Evolutionary conservation across 2,329 filamentous ascomycete species (phyloP).

Genomic region (Colletotrichum liaoningense): DNA sequence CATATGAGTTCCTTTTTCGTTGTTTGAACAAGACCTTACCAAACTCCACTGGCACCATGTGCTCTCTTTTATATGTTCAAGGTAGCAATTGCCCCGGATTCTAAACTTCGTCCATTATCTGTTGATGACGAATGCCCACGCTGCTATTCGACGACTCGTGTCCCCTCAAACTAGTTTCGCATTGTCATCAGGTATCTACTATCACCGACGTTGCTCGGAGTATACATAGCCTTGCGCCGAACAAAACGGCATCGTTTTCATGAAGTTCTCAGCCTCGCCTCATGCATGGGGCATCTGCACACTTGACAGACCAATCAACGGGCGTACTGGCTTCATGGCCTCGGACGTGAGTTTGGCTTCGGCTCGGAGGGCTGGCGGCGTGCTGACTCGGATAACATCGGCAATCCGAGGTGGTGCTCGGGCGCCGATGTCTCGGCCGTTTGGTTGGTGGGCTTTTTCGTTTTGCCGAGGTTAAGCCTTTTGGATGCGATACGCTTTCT

Average conservation of each 20-base stretch:
- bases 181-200: neutral
- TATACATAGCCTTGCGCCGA: neutral
- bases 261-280: neutral
- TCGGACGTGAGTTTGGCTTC: neutral
- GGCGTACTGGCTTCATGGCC: neutral
- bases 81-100: neutral
- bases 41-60: neutral
- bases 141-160: neutral
- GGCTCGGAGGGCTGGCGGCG: slow-evolving; percentile 19
- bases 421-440: slow-evolving; percentile 29
- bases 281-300: neutral
- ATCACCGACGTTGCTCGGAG: neutral
- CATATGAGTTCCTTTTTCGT: slow-evolving; percentile 37
- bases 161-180: neutral
- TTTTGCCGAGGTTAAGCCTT: slow-evolving; percentile 9
- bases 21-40: neutral
- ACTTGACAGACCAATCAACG: neutral
- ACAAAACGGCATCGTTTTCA: neutral
- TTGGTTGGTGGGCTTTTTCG: neutral
- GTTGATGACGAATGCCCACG: neutral
- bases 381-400: slow-evolving; percentile 27
- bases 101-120: neutral
- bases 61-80: neutral
- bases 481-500: neutral
- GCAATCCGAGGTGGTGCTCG: slow-evolving; percentile 28